Percentiles rank a stretch among this genome's conserved stretches.
Evolutionary conservation across 495 filamentous ascomycete species (phyloP).

Genomic region (Aspergillus hancockii): DNA sequence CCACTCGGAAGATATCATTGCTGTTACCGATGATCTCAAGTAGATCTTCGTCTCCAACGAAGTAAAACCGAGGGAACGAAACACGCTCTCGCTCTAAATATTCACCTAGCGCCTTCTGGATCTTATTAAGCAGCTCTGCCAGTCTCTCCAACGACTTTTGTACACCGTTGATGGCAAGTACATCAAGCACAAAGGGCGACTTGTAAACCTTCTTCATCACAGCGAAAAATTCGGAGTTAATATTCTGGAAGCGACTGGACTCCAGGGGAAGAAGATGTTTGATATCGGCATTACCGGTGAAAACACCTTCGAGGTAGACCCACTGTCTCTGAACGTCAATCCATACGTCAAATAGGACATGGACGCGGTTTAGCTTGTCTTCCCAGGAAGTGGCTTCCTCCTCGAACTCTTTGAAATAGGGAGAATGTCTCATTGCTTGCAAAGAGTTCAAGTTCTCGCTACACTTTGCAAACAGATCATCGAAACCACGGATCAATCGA

Average conservation of each 20-base stretch:
- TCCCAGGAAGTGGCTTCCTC: conserved; percentile 96
- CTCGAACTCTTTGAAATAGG: conserved; percentile 98
- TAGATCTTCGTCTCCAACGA: conserved; percentile 97
- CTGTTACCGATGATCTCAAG: conserved; percentile 99
- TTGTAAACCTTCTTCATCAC: conserved; percentile 99
- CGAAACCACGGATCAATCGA: conserved; percentile 94
- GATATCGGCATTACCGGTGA: conserved; percentile 97
- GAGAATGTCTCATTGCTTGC: conserved; percentile 98
- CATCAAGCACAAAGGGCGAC: conserved; percentile 89
- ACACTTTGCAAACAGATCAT: conserved; percentile 97
- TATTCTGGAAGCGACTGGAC: conserved; percentile 95
- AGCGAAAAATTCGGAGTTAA: conserved; percentile 95
- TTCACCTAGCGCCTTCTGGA: conserved; percentile 97
- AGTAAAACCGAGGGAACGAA: conserved; percentile 98
- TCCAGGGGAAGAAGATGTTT: conserved; percentile 96
- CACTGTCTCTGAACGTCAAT: conserved; percentile 99
- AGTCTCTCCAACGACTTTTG: conserved; percentile 94
- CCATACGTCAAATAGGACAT: conserved; percentile 98
- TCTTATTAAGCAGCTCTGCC: conserved; percentile 95
- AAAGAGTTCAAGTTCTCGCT: conserved; percentile 96
- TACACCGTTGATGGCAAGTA: conserved; percentile 89
- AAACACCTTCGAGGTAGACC: conserved; percentile 98
- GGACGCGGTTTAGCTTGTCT: conserved; percentile 95
- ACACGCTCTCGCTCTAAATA: conserved; percentile 97
- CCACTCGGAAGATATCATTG: conserved; percentile 91